Evolutionary conservation across 305 asterid species (phyloP).

Genomic region (Andrographis paniculata): DNA sequence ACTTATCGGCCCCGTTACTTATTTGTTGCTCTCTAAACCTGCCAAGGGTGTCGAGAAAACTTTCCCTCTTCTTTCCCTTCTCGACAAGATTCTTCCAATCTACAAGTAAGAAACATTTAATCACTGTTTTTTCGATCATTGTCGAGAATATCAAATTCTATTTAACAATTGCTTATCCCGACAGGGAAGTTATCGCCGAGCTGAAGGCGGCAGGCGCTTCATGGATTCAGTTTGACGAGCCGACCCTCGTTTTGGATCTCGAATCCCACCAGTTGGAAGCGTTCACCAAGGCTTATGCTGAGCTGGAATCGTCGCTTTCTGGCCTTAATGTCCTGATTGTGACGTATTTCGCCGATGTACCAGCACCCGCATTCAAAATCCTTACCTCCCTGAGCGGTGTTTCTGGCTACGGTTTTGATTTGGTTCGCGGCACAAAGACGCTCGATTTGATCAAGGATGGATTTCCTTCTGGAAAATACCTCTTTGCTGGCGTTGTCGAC

Average conservation of each 20-base stretch:
- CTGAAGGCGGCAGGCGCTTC: constrained; percentile 97
- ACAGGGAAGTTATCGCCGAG: constrained; percentile 87
- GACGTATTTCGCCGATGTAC: constrained; percentile 86
- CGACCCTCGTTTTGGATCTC: constrained; percentile 83
- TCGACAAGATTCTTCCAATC: constrained; percentile 73
- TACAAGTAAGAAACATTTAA: constrained; percentile 43
- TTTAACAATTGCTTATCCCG: constrained; percentile 12
- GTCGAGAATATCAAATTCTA: constrained; percentile 2
- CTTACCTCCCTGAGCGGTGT: constrained; percentile 65
- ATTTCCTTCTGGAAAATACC: constrained; percentile 79
- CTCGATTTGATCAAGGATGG: constrained; percentile 71
- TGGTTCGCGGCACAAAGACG: constrained; percentile 80
- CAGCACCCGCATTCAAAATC: constrained; percentile 66
- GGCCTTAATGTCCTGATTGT: constrained; percentile 61
- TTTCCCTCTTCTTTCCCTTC: constrained; percentile 62
- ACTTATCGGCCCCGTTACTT: constrained; percentile 72
- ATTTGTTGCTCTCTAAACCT: constrained; percentile 70
- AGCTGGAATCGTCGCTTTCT: constrained; percentile 55
- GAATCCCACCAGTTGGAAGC: constrained; percentile 77
- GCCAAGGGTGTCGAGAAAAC: constrained; percentile 76
- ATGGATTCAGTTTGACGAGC: constrained; percentile 93
- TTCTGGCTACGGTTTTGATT: constrained; percentile 74
- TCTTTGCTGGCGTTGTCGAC: constrained; percentile 91
- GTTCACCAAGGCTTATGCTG: constrained; percentile 79
- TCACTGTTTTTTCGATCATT: not conserved